These are phyloP conservation scores for Tricholoma matsutake DNA, from an alignment of 768 basidiomycete species.

Conservation along the genomic window DNA sequence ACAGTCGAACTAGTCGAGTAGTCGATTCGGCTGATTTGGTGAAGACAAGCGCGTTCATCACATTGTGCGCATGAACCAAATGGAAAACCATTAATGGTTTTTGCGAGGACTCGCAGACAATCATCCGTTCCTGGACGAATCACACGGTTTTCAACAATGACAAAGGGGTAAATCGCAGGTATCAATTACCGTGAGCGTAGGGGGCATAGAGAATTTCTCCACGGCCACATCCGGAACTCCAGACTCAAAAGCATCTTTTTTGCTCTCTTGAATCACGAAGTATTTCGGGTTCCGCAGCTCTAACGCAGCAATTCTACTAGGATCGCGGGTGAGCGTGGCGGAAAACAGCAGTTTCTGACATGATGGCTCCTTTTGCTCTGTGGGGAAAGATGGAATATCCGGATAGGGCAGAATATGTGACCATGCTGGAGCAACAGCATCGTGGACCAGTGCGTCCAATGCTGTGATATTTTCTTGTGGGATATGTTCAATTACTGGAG, in stretches of 20 bases:
- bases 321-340: slow-evolving; percentile 92
- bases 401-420: slow-evolving; percentile 40
- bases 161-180: not conserved
- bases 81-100: slow-evolving; percentile 92
- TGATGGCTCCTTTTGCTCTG: slow-evolving; percentile 56
- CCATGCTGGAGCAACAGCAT: slow-evolving; percentile 64
- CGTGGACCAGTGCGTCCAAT: slow-evolving; percentile 26
- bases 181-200: slow-evolving; percentile 60
- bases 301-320: slow-evolving; percentile 85
- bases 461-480: not conserved
- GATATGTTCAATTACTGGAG: slow-evolving; percentile 5
- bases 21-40: slow-evolving; percentile 97
- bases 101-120: slow-evolving; percentile 70
- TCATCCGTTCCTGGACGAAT: slow-evolving; percentile 74
- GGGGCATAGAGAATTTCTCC: slow-evolving; percentile 82
- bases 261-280: slow-evolving; percentile 71
- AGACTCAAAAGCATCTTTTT: slow-evolving; percentile 28
- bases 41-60: slow-evolving; percentile 82
- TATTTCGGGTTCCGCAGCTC: slow-evolving; percentile 80
- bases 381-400: slow-evolving; percentile 44
- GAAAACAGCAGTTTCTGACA: slow-evolving; percentile 97
- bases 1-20: slow-evolving; percentile 71
- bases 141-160: slow-evolving; percentile 1
- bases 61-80: slow-evolving; percentile 60
- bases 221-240: slow-evolving; percentile 54